Conservation (phyloP, 306 rosid species). For the Urtica urens region DNA sequence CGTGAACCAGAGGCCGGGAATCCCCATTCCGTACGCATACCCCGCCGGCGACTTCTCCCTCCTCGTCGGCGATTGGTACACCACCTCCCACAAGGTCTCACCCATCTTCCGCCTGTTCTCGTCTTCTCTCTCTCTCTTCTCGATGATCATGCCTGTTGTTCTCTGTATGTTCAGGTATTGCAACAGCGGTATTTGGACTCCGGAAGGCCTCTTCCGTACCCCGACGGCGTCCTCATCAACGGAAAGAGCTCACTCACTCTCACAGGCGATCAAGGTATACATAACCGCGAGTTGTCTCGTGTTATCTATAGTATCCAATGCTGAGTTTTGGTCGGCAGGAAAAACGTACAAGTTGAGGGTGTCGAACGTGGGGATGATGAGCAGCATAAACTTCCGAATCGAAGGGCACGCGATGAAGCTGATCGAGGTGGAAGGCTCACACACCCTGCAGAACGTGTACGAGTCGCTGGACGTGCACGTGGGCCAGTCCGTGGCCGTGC, state of each 20-base stretch:
- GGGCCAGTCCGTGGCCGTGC: constrained; percentile 73
- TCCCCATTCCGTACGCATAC: constrained; percentile 66
- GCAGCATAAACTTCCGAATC: constrained; percentile 75
- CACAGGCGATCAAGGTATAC: constrained; percentile 63
- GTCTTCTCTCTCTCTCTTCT: neutral
- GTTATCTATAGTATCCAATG: too few relatives aligned
- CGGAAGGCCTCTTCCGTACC: constrained; percentile 62
- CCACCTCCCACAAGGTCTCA: constrained; percentile 65
- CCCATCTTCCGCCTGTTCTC: too few relatives aligned
- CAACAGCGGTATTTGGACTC: constrained; percentile 58
- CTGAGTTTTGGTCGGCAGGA: constrained; percentile 40
- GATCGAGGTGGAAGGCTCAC: constrained; percentile 94
- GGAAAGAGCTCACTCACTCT: constrained; percentile 54
- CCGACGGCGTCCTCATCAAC: constrained; percentile 77
- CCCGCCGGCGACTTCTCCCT: constrained; percentile 82
- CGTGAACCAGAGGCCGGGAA: constrained; percentile 56
- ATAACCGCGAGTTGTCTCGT: neutral
- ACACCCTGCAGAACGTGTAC: constrained; percentile 54
- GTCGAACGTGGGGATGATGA: constrained; percentile 82
- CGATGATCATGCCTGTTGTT: too few relatives aligned
- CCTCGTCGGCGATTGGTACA: constrained; percentile 91
- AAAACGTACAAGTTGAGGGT: constrained; percentile 85
- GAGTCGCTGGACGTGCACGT: constrained; percentile 92
- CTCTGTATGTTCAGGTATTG: constrained; percentile 37
- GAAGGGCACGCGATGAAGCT: constrained; percentile 68